Percentiles rank a stretch among this genome's conserved stretches.
These are phyloP conservation scores for Camelina sativa DNA, from an alignment of 345 rosid species.

Conservation along the genomic window DNA sequence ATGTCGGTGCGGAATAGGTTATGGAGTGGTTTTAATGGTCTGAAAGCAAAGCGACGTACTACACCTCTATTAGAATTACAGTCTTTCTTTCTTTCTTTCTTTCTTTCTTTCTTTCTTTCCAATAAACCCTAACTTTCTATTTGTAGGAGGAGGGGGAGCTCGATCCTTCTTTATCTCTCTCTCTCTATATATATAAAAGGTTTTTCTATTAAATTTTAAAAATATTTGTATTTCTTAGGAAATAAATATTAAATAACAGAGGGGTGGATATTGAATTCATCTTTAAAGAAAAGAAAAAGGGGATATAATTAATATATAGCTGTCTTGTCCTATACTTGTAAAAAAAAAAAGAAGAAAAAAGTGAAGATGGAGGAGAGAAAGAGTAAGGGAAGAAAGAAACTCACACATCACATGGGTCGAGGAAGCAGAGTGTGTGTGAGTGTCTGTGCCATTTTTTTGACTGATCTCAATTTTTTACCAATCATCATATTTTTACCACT, in stretches of 20 bases:
- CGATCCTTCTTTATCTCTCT: conserved; percentile 7
- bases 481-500: background rate
- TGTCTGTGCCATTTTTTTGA: conserved; percentile 29
- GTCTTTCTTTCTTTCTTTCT: conserved; percentile 11
- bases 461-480: background rate
- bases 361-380: background rate
- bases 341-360: background rate
- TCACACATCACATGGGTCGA: conserved; percentile 30
- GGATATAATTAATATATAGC: no score
- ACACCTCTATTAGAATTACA: conserved; percentile 39
- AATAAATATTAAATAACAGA: no score
- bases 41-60: conserved; percentile 42
- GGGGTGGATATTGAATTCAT: no score
- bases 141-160: conserved; percentile 34
- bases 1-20: conserved; percentile 61
- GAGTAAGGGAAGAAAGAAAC: conserved; percentile 24
- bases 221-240: no score
- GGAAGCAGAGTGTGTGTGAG: conserved; percentile 31
- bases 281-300: no score
- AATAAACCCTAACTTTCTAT: conserved; percentile 51
- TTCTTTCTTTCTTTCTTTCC: conserved; percentile 10
- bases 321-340: no score
- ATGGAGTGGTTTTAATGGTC: conserved; percentile 39
- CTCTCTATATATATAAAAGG: background rate
- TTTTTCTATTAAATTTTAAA: background rate